Conservation (phyloP, 345 rosid genomes). For the Acer negundo region DNA sequence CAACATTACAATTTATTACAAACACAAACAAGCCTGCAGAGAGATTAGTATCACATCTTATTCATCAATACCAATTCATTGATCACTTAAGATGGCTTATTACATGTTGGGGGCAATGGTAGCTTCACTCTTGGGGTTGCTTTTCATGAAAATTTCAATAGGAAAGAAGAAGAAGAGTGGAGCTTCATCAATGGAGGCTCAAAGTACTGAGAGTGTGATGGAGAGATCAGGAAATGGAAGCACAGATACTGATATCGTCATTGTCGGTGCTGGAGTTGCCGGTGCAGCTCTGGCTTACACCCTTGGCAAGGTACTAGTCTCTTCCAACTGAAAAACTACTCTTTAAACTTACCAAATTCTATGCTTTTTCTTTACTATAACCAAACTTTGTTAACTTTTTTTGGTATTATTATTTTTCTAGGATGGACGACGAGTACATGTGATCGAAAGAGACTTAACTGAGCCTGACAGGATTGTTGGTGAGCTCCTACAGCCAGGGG, state of each 20-base stretch:
- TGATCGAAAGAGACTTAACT: constrained; percentile 9
- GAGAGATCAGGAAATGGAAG: background rate
- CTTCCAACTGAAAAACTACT: background rate
- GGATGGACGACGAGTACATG: constrained; percentile 14
- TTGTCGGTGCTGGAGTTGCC: constrained; percentile 13
- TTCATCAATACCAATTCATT: background rate
- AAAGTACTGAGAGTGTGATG: background rate
- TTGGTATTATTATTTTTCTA: background rate
- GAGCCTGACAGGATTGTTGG: constrained; percentile 9
- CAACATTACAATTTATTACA: background rate
- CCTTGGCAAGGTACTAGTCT: background rate
- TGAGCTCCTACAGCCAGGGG: constrained; percentile 18
- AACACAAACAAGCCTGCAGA: background rate
- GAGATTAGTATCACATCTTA: background rate
- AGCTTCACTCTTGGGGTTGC: background rate
- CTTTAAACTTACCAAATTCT: background rate
- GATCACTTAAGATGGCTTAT: constrained; percentile 5
- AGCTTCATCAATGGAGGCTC: background rate
- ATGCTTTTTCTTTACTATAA: background rate
- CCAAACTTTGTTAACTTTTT: background rate
- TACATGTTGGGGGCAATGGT: constrained; percentile 1
- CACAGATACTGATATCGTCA: background rate
- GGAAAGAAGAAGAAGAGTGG: constrained; percentile 1
- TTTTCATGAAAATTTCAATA: background rate
- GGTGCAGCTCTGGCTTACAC: constrained; percentile 16